These are phyloP conservation scores for Pichia kluyveri DNA, from an alignment of 805 yeast species.

Conservation along the genomic window DNA sequence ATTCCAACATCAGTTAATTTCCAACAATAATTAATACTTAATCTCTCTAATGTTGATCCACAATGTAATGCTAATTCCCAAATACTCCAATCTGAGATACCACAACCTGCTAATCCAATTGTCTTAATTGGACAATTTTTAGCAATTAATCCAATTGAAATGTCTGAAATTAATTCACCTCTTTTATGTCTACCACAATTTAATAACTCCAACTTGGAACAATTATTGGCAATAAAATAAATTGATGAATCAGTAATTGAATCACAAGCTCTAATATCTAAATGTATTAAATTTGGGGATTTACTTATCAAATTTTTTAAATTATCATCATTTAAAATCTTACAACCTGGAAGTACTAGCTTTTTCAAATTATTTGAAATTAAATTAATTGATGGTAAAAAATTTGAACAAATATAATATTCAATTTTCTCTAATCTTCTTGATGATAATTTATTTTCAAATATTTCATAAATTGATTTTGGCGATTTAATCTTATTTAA, in stretches of 20 bases:
- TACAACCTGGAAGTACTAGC: slow-evolving; percentile 65
- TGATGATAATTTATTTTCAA: slow-evolving; percentile 34
- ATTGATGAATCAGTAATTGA: slow-evolving; percentile 67
- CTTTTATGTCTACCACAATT: slow-evolving; percentile 74
- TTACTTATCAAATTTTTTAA: slow-evolving; percentile 40
- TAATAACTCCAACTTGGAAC: slow-evolving; percentile 47
- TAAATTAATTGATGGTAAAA: slow-evolving; percentile 46
- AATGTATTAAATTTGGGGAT: slow-evolving; percentile 50
- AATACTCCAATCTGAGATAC: slow-evolving; percentile 62
- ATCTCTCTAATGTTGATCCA: slow-evolving; percentile 41
- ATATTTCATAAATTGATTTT: slow-evolving; percentile 44
- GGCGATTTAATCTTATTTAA: slow-evolving; percentile 53
- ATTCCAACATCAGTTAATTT: slow-evolving; percentile 24
- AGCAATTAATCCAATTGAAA: slow-evolving; percentile 50
- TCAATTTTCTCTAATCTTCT: slow-evolving; percentile 59
- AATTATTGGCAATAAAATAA: slow-evolving; percentile 52
- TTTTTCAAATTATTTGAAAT: slow-evolving; percentile 33
- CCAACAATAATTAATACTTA: slow-evolving; percentile 70
- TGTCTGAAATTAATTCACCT: slow-evolving; percentile 63
- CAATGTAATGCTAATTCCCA: slow-evolving; percentile 67
- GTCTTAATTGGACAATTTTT: slow-evolving; percentile 53
- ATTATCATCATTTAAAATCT: slow-evolving; percentile 49
- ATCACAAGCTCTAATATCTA: slow-evolving; percentile 84
- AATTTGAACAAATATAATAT: slow-evolving; percentile 71
- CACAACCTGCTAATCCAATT: slow-evolving; percentile 84